A percentile compares a stretch with the other conserved stretches of the same genome.
These are phyloP conservation scores for Flammula alnicola DNA, from an alignment of 1,284 basidiomycete genomes.

Conservation along the genomic window DNA sequence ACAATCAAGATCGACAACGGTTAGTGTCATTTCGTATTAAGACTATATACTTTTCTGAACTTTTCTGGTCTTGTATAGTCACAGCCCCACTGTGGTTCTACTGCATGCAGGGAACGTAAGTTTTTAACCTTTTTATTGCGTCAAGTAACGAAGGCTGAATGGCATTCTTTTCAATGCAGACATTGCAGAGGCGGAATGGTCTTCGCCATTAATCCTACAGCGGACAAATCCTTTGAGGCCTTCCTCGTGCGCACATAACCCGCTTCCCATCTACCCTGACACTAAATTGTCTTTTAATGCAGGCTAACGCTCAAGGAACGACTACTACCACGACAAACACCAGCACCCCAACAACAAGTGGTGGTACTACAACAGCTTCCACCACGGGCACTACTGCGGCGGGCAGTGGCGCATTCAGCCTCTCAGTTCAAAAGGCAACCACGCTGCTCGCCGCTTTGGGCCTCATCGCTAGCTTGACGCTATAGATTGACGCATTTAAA, in stretches of 20 bases:
- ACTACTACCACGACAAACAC: slow-evolving; percentile 7
- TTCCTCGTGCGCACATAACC: slow-evolving; percentile 41
- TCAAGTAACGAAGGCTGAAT: background rate
- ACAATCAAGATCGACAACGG: slow-evolving; percentile 41
- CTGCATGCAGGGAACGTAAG: slow-evolving; percentile 43
- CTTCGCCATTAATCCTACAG: slow-evolving; percentile 52
- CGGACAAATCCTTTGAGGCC: slow-evolving; percentile 41
- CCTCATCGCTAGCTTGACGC: background rate
- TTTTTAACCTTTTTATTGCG: slow-evolving; percentile 1
- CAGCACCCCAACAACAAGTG: slow-evolving; percentile 1
- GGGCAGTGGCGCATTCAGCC: background rate
- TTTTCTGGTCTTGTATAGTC: slow-evolving; percentile 15
- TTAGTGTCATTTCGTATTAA: slow-evolving; percentile 10
- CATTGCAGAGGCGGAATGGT: slow-evolving; percentile 52
- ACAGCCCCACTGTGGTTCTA: slow-evolving; percentile 48
- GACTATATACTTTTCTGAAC: no score
- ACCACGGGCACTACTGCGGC: background rate
- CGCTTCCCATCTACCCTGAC: slow-evolving; percentile 25
- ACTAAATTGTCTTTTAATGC: background rate
- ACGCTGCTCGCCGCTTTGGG: slow-evolving; percentile 1
- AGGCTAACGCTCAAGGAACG: slow-evolving; percentile 19
- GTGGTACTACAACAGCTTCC: background rate
- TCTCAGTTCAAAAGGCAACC: background rate
- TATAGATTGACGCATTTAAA: no score
- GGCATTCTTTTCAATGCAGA: slow-evolving; percentile 20